Evolutionary conservation across 768 basidiomycete genomes (phyloP).

Genomic region (Phallus indusiatus): DNA sequence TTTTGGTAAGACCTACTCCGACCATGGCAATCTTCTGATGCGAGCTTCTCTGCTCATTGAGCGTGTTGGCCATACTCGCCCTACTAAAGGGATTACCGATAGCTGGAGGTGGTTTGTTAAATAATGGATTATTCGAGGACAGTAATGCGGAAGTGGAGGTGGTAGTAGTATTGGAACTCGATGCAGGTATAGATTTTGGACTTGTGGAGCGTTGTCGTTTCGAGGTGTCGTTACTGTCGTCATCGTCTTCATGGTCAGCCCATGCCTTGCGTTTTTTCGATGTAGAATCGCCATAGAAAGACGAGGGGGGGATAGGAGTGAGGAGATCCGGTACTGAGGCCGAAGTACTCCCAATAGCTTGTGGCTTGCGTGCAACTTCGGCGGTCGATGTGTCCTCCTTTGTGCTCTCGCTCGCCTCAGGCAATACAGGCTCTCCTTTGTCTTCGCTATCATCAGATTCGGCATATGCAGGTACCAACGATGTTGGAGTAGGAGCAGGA

Average conservation of each 20-base stretch:
- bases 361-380: too few species aligned
- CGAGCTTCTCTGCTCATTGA: neutral
- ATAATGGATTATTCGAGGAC: neutral
- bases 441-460: neutral
- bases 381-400: too few species aligned
- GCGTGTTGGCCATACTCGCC: neutral
- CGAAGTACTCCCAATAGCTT: neutral
- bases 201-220: constrained; percentile 1
- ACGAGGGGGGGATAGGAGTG: constrained; percentile 1
- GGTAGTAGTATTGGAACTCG: neutral
- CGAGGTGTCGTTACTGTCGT: neutral
- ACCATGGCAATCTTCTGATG: constrained; percentile 1
- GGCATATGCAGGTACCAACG: neutral
- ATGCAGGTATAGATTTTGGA: neutral
- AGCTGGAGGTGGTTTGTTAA: too few species aligned
- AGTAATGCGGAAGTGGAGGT: neutral
- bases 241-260: neutral
- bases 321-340: neutral
- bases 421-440: too few species aligned
- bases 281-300: constrained; percentile 1
- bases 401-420: too few species aligned
- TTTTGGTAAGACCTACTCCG: neutral
- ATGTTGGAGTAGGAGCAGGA: neutral
- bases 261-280: constrained; percentile 2
- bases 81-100: neutral